These are phyloP conservation scores for Alternaria solani DNA, from an alignment of 2,329 filamentous ascomycete species.

Conservation along the genomic window DNA sequence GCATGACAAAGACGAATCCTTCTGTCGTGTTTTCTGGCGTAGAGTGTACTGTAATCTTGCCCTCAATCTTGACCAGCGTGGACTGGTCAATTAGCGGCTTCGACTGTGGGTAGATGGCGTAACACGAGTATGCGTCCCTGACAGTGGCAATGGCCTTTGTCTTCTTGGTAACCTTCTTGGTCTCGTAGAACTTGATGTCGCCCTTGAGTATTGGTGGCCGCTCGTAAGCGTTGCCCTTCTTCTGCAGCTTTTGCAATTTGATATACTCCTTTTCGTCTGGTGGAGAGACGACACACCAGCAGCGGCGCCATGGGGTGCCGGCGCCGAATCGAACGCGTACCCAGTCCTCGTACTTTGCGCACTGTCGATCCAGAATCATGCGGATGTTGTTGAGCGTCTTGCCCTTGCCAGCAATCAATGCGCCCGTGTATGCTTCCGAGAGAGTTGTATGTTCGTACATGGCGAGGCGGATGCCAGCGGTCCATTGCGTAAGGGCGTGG, in stretches of 20 bases:
- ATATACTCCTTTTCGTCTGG: slow-evolving; percentile 92
- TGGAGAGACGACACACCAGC: slow-evolving; percentile 93
- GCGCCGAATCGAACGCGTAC: slow-evolving; percentile 93
- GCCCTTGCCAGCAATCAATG: slow-evolving; percentile 93
- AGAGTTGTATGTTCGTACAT: slow-evolving; percentile 94
- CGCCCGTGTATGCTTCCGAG: slow-evolving; percentile 96
- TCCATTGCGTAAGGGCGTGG: slow-evolving; percentile 94
- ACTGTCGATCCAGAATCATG: slow-evolving; percentile 82
- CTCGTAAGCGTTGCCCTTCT: slow-evolving; percentile 86
- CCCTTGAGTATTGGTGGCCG: slow-evolving; percentile 79
- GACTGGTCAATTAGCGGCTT: slow-evolving; percentile 94
- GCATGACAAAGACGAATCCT: slow-evolving; percentile 98
- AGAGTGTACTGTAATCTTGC: slow-evolving; percentile 85
- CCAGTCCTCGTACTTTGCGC: slow-evolving; percentile 86
- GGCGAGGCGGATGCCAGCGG: slow-evolving; percentile 87
- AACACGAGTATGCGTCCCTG: slow-evolving; percentile 87
- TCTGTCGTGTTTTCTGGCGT: slow-evolving; percentile 80
- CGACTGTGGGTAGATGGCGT: slow-evolving; percentile 94
- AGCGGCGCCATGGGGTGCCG: slow-evolving; percentile 93
- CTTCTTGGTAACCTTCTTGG: slow-evolving; percentile 90
- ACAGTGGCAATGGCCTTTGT: slow-evolving; percentile 89
- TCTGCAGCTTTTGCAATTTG: slow-evolving; percentile 81
- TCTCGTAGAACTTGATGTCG: slow-evolving; percentile 94
- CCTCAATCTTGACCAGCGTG: slow-evolving; percentile 92
- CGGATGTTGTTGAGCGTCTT: slow-evolving; percentile 89